phyloP scores from a whole-genome alignment of 371 early-diverging fungal genomes.

The Mortierella sp. region DNA sequence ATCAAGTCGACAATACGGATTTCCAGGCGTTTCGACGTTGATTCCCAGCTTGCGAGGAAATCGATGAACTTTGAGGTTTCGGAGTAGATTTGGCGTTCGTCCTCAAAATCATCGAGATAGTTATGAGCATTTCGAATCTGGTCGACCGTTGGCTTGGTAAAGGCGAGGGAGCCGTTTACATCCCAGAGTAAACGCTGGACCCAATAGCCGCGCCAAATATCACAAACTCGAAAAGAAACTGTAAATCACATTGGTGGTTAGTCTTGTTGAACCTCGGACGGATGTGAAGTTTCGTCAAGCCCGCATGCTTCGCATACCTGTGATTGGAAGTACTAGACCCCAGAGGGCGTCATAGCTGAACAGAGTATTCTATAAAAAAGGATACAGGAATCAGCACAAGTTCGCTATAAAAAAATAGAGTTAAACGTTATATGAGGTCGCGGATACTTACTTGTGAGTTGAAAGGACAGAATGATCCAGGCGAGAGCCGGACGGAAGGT shows the following conservation, averaged over 20 bases:
- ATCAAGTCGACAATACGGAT: slow-evolving; percentile 12
- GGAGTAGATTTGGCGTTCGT: slow-evolving; percentile 10
- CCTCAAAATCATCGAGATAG: slow-evolving; percentile 1
- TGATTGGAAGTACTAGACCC: slow-evolving; percentile 11
- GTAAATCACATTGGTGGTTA: neutral
- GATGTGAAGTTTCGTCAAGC: neutral
- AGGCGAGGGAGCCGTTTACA: slow-evolving; percentile 3
- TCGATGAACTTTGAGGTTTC: slow-evolving; percentile 8
- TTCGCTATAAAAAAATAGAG: neutral
- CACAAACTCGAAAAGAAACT: slow-evolving; percentile 12
- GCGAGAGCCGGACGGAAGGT: neutral
- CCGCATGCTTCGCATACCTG: neutral
- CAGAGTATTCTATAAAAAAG: slow-evolving; percentile 3
- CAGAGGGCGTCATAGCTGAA: slow-evolving; percentile 11
- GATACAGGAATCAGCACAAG: too few species aligned
- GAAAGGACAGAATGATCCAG: slow-evolving; percentile 11
- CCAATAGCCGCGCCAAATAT: slow-evolving; percentile 13
- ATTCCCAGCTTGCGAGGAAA: slow-evolving; percentile 3
- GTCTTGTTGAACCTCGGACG: neutral
- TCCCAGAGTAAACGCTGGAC: slow-evolving; percentile 8
- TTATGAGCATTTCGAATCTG: slow-evolving; percentile 12
- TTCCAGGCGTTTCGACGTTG: neutral
- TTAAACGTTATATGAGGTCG: neutral
- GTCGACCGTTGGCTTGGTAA: slow-evolving; percentile 9
- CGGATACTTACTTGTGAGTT: slow-evolving; percentile 6